Conservation (phyloP, 768 basidiomycete species). For the Megacollybia marginata region DNA sequence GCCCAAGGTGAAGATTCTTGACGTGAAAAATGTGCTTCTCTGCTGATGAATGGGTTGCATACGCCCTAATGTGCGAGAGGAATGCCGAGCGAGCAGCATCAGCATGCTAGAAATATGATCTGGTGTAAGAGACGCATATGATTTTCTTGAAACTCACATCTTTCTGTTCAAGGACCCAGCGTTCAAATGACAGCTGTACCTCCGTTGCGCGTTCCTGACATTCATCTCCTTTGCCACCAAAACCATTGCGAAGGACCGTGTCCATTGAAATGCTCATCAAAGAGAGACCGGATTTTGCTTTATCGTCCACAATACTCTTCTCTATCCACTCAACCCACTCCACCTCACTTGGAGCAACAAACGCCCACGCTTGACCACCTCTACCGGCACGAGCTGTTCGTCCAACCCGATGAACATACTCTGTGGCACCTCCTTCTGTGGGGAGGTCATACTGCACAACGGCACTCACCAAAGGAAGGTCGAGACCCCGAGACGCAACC, state of each 20-base stretch:
- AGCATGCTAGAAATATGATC: conserved; percentile 50
- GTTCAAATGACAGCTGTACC: conserved; percentile 90
- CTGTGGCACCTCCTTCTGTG: conserved; percentile 92
- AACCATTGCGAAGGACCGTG: conserved; percentile 67
- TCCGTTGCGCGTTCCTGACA: conserved; percentile 90
- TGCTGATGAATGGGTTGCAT: conserved; percentile 90
- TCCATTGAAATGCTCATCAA: conserved; percentile 39
- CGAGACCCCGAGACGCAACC: conserved; percentile 96
- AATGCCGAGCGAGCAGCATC: conserved; percentile 78
- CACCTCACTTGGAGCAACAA: conserved; percentile 80
- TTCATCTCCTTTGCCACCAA: conserved; percentile 76
- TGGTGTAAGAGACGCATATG: conserved; percentile 1
- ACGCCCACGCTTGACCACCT: conserved; percentile 93
- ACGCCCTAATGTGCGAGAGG: conserved; percentile 89
- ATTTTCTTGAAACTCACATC: conserved; percentile 41
- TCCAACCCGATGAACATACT: conserved; percentile 96
- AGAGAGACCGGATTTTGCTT: conserved; percentile 24
- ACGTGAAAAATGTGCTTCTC: conserved; percentile 98
- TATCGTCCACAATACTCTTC: conserved; percentile 62
- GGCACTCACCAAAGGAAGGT: conserved; percentile 88
- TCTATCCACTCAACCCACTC: conserved; percentile 92
- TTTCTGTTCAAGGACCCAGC: conserved; percentile 76
- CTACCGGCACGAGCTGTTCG: conserved; percentile 95
- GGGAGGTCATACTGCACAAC: conserved; percentile 97
- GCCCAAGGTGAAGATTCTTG: conserved; percentile 88